Conservation (phyloP, 352 stramenopile species). For the Halophytophthora batemanensis region DNA sequence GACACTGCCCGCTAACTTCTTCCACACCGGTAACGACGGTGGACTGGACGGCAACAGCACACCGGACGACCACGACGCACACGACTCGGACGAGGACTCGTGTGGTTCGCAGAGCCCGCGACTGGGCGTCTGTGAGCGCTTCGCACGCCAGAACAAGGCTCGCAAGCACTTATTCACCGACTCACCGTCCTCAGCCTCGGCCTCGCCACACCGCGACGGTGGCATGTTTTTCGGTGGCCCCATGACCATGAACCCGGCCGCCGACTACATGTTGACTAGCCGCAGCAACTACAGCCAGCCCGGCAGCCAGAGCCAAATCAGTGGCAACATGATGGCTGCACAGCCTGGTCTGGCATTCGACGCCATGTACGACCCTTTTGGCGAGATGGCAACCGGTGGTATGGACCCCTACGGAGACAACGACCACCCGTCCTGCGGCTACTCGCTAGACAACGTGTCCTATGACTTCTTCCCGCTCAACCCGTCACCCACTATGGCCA, state of each 20-base stretch:
- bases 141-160: conserved; percentile 33
- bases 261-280: conserved; percentile 12
- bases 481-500: conserved; percentile 43
- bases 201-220: conserved; percentile 28
- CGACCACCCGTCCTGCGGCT: conserved; percentile 42
- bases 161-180: conserved; percentile 44
- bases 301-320: conserved; percentile 3
- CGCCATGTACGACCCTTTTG: conserved; percentile 40
- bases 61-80: conserved; percentile 39
- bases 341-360: conserved; percentile 34
- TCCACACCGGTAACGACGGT: conserved; percentile 15
- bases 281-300: conserved; percentile 27
- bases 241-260: conserved; percentile 22
- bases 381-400: conserved; percentile 28
- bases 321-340: conserved; percentile 9
- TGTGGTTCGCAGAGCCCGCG: conserved; percentile 34
- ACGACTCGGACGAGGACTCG: conserved; percentile 59
- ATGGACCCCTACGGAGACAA: conserved; percentile 53
- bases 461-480: conserved; percentile 55
- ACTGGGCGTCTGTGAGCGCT: conserved; percentile 18
- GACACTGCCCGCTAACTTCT: conserved; percentile 36
- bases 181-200: conserved; percentile 36
- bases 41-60: conserved; percentile 17
- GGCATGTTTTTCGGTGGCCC: conserved; percentile 29
- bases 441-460: conserved; percentile 46